Conservation (phyloP, 305 asterid species). For the Plantago coronopus region DNA sequence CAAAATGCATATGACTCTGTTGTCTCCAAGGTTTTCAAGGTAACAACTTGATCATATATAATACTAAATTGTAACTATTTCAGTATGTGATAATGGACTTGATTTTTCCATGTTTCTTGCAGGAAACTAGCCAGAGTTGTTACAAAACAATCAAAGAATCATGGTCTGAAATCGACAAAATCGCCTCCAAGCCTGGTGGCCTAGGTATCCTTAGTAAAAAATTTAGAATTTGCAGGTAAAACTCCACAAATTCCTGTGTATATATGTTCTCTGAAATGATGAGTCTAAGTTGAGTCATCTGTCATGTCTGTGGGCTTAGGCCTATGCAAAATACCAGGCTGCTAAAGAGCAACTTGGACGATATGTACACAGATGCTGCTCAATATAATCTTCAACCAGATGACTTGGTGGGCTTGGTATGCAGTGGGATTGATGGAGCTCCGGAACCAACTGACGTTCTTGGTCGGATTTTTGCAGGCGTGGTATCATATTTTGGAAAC, state of each 20-base stretch:
- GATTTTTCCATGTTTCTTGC: neutral
- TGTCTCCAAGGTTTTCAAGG: constrained; percentile 62
- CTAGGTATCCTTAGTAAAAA: constrained; percentile 41
- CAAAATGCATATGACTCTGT: constrained; percentile 52
- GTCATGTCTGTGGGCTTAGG: constrained; percentile 31
- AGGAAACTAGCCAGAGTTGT: constrained; percentile 56
- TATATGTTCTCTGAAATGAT: no score
- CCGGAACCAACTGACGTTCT: constrained; percentile 24
- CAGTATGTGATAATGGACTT: no score
- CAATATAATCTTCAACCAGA: constrained; percentile 35
- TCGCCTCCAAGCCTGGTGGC: constrained; percentile 50
- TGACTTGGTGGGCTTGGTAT: constrained; percentile 30
- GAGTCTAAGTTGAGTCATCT: no score
- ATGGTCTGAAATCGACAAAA: constrained; percentile 56
- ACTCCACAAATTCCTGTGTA: neutral
- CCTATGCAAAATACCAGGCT: constrained; percentile 24
- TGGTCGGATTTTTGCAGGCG: constrained; percentile 31
- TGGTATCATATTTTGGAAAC: constrained; percentile 25
- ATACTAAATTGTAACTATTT: no score
- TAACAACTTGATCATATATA: constrained; percentile 14
- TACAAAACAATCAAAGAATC: constrained; percentile 43
- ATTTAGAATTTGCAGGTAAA: constrained; percentile 72
- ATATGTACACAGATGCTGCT: constrained; percentile 25
- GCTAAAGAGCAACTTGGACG: constrained; percentile 29
- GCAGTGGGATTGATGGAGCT: constrained; percentile 38